These are phyloP conservation scores for Trametes sanguinea DNA, from an alignment of 768 basidiomycete species.

Conservation along the genomic window DNA sequence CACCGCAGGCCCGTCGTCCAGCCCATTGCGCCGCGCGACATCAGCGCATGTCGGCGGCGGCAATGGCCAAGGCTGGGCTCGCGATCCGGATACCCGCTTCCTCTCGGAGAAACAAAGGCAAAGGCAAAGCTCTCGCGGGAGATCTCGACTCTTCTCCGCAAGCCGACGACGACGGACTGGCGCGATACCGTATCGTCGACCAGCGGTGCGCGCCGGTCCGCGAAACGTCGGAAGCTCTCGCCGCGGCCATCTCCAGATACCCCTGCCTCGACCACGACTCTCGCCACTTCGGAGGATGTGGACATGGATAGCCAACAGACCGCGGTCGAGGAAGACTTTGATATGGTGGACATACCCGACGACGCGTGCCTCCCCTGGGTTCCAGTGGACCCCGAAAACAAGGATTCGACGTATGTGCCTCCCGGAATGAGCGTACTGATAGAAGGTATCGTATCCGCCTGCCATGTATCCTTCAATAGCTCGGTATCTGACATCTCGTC, in stretches of 20 bases:
- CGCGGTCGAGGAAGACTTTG: constrained; percentile 28
- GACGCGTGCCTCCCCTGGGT: constrained; percentile 38
- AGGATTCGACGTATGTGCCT: constrained; percentile 33
- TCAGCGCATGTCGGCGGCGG: background rate
- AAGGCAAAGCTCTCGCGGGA: background rate
- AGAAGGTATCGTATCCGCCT: constrained; percentile 30
- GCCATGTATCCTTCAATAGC: background rate
- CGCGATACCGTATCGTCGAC: constrained; percentile 4
- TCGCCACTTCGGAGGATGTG: background rate
- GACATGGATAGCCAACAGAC: constrained; percentile 1
- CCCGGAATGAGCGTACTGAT: constrained; percentile 38
- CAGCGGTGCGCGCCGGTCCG: constrained; percentile 2
- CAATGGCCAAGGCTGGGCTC: background rate
- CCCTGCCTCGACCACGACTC: background rate
- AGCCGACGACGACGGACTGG: background rate
- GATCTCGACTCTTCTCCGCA: constrained; percentile 9
- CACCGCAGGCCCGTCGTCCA: background rate
- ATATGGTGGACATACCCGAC: constrained; percentile 39
- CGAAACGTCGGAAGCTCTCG: constrained; percentile 14
- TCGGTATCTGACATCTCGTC: background rate
- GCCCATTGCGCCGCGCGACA: constrained; percentile 3
- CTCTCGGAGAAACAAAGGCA: constrained; percentile 13
- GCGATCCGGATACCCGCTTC: background rate
- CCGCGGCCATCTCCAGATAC: background rate
- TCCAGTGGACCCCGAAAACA: constrained; percentile 22